Conservation (phyloP, 768 basidiomycete species). For the Tricholoma saponaceum region DNA sequence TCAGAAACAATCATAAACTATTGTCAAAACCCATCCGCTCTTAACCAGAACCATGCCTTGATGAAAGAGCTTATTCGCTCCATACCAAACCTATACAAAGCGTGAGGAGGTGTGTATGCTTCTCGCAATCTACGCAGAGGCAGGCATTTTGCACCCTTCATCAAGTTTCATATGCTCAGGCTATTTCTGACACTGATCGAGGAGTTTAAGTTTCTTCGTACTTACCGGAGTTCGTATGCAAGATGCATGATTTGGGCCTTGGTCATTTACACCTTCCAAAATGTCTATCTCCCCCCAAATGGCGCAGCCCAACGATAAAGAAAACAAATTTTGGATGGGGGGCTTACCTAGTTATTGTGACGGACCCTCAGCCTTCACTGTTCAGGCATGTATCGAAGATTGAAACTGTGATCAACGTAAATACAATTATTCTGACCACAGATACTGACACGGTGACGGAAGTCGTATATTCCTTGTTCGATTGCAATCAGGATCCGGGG, state of each 20-base stretch:
- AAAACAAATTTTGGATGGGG: neutral
- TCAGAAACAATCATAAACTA: neutral
- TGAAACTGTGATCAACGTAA: conserved; percentile 32
- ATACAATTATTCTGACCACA: neutral
- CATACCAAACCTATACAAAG: conserved; percentile 49
- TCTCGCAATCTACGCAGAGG: conserved; percentile 24
- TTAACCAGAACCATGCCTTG: conserved; percentile 72
- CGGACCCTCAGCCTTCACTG: conserved; percentile 55
- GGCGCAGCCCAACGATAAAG: neutral
- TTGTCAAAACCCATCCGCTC: conserved; percentile 27
- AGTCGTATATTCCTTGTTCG: conserved; percentile 48
- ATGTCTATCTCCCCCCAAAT: conserved; percentile 50
- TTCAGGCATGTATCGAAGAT: conserved; percentile 58
- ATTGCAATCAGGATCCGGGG: conserved; percentile 54
- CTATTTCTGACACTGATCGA: neutral
- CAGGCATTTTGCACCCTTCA: conserved; percentile 52
- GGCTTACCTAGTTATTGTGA: conserved; percentile 22
- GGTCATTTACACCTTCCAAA: conserved; percentile 56
- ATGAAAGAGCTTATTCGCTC: conserved; percentile 55
- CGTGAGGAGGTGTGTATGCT: neutral
- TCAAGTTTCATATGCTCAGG: neutral
- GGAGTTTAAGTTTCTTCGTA: neutral
- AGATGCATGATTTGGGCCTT: conserved; percentile 46
- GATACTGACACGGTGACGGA: conserved; percentile 48
- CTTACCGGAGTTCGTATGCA: conserved; percentile 53